These are phyloP conservation scores for Thinopyrum obtusiflorum DNA, from an alignment of 202 grass and related monocot species.

Conservation along the genomic window DNA sequence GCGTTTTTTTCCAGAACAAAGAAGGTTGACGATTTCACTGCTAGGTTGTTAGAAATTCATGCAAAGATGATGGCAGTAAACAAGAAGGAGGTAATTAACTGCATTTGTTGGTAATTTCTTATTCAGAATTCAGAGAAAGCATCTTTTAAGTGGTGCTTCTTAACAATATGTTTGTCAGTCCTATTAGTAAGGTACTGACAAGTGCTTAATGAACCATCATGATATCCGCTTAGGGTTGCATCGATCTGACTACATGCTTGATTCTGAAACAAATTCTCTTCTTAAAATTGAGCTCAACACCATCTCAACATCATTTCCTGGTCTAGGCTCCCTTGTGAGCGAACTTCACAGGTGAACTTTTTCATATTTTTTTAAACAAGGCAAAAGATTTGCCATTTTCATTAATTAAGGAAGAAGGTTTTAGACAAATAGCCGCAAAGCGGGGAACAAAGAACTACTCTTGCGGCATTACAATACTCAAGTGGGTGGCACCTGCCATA, in stretches of 20 bases:
- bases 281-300: slow-evolving; percentile 95
- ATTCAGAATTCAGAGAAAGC: neutral
- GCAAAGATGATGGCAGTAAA: slow-evolving; percentile 65
- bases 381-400: no score
- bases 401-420: no score
- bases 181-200: slow-evolving; percentile 25
- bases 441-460: no score
- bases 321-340: slow-evolving; percentile 76
- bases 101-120: slow-evolving; percentile 8
- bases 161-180: neutral
- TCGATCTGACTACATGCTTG: slow-evolving; percentile 97
- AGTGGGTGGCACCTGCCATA: no score
- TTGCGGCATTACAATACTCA: no score
- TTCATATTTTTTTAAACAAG: no score
- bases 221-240: slow-evolving; percentile 93
- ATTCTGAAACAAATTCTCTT: slow-evolving; percentile 84
- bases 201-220: slow-evolving; percentile 43
- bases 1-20: slow-evolving; percentile 58
- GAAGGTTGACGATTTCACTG: slow-evolving; percentile 76
- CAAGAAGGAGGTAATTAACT: slow-evolving; percentile 64
- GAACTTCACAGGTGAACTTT: slow-evolving; percentile 85
- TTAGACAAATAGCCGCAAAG: no score
- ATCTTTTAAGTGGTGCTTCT: neutral
- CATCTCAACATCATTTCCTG: slow-evolving; percentile 90
- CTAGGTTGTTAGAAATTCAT: slow-evolving; percentile 81